Evolutionary conservation across 805 yeast species (phyloP).

Genomic region (Saccharomycopsis fermentans): DNA sequence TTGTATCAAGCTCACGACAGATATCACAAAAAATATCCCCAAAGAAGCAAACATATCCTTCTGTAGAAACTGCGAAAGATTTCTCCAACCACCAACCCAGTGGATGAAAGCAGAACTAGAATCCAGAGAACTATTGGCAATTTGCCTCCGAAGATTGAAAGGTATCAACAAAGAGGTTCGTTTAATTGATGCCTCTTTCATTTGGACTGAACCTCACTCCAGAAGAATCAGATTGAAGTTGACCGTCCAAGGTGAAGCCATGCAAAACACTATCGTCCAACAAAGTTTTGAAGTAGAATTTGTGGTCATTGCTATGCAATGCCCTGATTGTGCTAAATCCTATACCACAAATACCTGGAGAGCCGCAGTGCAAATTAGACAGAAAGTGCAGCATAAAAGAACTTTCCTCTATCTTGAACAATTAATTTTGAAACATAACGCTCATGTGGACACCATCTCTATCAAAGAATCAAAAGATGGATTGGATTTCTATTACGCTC

Average conservation of each 20-base stretch:
- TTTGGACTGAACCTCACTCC: slow-evolving; percentile 99
- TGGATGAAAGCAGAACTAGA: slow-evolving; percentile 91
- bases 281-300: slow-evolving; percentile 93
- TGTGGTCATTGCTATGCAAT: slow-evolving; percentile 89
- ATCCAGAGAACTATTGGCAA: slow-evolving; percentile 83
- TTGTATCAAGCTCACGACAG: slow-evolving; percentile 88
- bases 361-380: slow-evolving; percentile 95
- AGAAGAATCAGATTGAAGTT: slow-evolving; percentile 85
- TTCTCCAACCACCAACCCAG: slow-evolving; percentile 86
- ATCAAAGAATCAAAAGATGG: slow-evolving; percentile 93
- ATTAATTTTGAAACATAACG: slow-evolving; percentile 82
- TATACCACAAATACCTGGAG: slow-evolving; percentile 97
- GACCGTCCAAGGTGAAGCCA: slow-evolving; percentile 95
- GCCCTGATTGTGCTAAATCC: slow-evolving; percentile 97
- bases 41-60: slow-evolving; percentile 89
- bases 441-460: slow-evolving; percentile 87
- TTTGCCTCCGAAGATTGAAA: slow-evolving; percentile 78
- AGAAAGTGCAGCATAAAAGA: slow-evolving; percentile 93
- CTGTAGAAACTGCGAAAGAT: slow-evolving; percentile 95
- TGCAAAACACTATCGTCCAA: slow-evolving; percentile 82
- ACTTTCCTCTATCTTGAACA: slow-evolving; percentile 94
- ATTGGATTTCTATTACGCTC: slow-evolving; percentile 83
- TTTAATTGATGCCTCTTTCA: slow-evolving; percentile 83
- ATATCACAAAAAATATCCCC: slow-evolving; percentile 89
- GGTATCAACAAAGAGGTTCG: slow-evolving; percentile 74